Base-by-base conservation (phyloP, 2,329 filamentous ascomycete species). In the Xylariaceae sp. region DNA sequence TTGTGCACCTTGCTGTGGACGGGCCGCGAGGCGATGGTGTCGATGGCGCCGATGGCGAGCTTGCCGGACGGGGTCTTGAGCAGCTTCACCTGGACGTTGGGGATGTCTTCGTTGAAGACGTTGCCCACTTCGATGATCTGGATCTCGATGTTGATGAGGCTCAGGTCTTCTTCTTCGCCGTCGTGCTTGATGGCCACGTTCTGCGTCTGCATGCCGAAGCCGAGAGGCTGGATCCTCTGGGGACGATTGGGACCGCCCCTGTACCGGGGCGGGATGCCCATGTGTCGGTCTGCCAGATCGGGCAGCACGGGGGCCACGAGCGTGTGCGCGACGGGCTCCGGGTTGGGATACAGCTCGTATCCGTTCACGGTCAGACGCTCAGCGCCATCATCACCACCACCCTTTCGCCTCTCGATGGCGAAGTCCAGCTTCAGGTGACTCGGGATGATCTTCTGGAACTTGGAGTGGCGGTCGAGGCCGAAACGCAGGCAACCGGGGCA, bases 41-140 rank as follows among this genome's bases (percentile, higher is more conserved):
- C 60, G 28, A 76, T 60, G 29, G 63, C 62, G 30, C 64, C 68
- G 47, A 85, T 76, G 57, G 76, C 59, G 26, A 84, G 64, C 34
- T 73, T 70, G 38, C 70, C 71, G 12, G 61, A 61, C 3, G 69
- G 66, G 1, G 73, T 76, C 65, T 80, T 74, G 57, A 87, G 66
- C 13, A 86, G 64, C 50, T 73, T 74, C 31, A 85, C 65, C 31
- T 74, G 70, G 41, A 87, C 67, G 18, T 64, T 63, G 26, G 74
- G 71, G 16, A 81, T 65, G 16, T 63, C 68, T 31, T 74, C 62
- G 38, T 83, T 59, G 42, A 78, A 76, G 30, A 66, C 63, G 37
- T 69, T 60, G 41, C 74, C 76, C 17, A 84, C 72, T 55, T 79
- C 71, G 43, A 79, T 69, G 44, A 85, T 70, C 47, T 76, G 68